Evolutionary conservation across 2,329 filamentous ascomycete genomes (phyloP).

Genomic region (Penicillium freii): DNA sequence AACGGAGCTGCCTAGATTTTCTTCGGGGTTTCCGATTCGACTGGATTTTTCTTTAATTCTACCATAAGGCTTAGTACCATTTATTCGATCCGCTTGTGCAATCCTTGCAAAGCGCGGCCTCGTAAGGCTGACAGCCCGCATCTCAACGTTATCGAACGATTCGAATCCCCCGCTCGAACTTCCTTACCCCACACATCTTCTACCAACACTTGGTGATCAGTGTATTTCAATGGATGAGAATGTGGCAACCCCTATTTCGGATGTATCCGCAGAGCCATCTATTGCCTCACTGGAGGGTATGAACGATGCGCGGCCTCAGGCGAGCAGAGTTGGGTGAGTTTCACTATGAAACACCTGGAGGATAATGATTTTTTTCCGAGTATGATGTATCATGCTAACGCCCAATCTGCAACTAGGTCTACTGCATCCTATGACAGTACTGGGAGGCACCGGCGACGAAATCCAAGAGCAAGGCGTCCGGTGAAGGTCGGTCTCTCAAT

Average conservation of each 20-base stretch:
- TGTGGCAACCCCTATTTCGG: conserved; percentile 8
- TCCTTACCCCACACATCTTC: conserved; percentile 23
- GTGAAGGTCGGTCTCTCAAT: conserved; percentile 55
- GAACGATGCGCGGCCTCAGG: conserved; percentile 4
- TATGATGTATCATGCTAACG: conserved; percentile 1
- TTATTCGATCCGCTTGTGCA: background rate
- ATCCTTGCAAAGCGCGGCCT: background rate
- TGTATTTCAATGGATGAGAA: conserved; percentile 16
- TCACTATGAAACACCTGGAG: background rate
- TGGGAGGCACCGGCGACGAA: conserved; percentile 63
- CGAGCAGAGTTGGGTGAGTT: conserved; percentile 18
- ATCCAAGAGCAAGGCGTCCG: conserved; percentile 58
- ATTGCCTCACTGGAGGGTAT: conserved; percentile 9
- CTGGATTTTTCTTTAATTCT: background rate
- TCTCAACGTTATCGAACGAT: conserved; percentile 16
- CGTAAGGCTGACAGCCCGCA: conserved; percentile 26
- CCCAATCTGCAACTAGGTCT: conserved; percentile 8
- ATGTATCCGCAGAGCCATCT: conserved; percentile 15
- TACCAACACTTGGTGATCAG: conserved; percentile 1
- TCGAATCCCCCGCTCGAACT: conserved; percentile 14
- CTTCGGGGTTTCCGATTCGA: background rate
- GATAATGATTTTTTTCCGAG: background rate
- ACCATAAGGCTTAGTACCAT: background rate
- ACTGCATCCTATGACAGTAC: conserved; percentile 58
- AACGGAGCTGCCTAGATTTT: conserved; percentile 18